Evolutionary conservation across 768 basidiomycete genomes (phyloP), one percentile per base, ranked within the genome.

Genomic region (Rhodotorula toruloides): DNA sequence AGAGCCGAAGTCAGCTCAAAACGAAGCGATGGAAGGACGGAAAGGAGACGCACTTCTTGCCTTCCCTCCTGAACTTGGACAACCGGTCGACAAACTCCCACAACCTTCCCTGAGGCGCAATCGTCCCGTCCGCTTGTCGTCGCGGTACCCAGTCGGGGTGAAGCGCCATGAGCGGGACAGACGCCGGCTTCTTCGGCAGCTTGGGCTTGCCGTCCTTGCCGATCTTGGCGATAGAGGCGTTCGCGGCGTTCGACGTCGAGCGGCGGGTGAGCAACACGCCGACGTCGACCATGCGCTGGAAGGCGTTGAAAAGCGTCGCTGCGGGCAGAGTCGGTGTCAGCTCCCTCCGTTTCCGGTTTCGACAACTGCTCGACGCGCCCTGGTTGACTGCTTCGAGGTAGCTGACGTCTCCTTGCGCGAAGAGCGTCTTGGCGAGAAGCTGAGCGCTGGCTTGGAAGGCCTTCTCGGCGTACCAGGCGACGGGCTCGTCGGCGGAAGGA

Each of bases 321-420:
- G 34, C 4, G 39, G 14, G 34, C n/a, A n/a, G n/a, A n/a, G n/a
- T n/a, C 42, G 13, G 42, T 42, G 42, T 42, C 42, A 42, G 42
- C 42, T 12, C 42, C 42, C 13, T 42, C 42, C 12, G 42, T 12
- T 42, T 12, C 21, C 42, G 42, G 42, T 42, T 42, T 9, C 6
- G 11, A 11, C 22, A 1, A 22, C 36, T 17, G 25, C 3, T n/a
- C n/a, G 25, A 34, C 61, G 37, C 37, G 60, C 68, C 68, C 46
- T 69, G 68, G 40, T 73, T 73, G 37, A 73, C 62, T 7, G 74
- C 67, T 31, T 74, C 74, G 34, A 74, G 70, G 46, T 73, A 70
- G 14, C 53, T 56, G 19, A 73, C 53, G 40, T 74, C 74, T 16
- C 74, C 74, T 43, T 74, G 66, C 34, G 63, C 60, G 46, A 61